Percentiles rank a stretch among this genome's conserved stretches.
These are phyloP conservation scores for Bisporella sp. DNA, from an alignment of 2,329 filamentous ascomycete genomes.

Conservation along the genomic window DNA sequence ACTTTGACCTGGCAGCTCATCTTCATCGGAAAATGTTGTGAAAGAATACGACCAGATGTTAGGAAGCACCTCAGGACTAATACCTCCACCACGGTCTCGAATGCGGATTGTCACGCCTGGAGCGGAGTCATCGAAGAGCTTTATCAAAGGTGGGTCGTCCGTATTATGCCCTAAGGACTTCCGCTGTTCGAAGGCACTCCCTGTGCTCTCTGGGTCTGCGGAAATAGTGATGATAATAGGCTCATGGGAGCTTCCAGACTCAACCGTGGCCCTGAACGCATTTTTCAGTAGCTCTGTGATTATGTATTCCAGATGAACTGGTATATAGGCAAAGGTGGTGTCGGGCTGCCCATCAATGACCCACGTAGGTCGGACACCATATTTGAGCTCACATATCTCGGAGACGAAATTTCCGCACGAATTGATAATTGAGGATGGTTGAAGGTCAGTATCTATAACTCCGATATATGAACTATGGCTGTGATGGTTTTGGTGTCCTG, in stretches of 20 bases:
- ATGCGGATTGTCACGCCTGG: constrained; percentile 94
- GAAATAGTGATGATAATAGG: constrained; percentile 92
- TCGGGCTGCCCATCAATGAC: constrained; percentile 78
- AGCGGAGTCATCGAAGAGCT: constrained; percentile 54
- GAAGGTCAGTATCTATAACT: constrained; percentile 86
- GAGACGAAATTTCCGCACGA: constrained; percentile 85
- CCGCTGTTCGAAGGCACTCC: neutral
- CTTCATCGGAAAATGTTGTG: constrained; percentile 76
- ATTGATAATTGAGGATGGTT: constrained; percentile 74
- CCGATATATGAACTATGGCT: constrained; percentile 67
- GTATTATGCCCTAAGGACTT: neutral
- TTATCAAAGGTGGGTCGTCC: constrained; percentile 33
- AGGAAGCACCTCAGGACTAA: constrained; percentile 72
- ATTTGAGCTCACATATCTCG: constrained; percentile 94
- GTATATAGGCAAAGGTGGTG: constrained; percentile 88
- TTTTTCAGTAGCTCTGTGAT: constrained; percentile 96
- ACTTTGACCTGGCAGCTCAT: constrained; percentile 35
- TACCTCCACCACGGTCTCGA: constrained; percentile 90
- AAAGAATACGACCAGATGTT: constrained; percentile 98
- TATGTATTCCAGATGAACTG: constrained; percentile 96
- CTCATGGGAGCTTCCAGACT: constrained; percentile 70
- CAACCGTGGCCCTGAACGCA: constrained; percentile 87
- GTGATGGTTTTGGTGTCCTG: constrained; percentile 38
- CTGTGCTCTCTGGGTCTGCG: constrained; percentile 38
- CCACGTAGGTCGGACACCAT: constrained; percentile 77